phyloP scores from a whole-genome alignment of 129 eudicot genomes.

The Saussurea involucrata region DNA sequence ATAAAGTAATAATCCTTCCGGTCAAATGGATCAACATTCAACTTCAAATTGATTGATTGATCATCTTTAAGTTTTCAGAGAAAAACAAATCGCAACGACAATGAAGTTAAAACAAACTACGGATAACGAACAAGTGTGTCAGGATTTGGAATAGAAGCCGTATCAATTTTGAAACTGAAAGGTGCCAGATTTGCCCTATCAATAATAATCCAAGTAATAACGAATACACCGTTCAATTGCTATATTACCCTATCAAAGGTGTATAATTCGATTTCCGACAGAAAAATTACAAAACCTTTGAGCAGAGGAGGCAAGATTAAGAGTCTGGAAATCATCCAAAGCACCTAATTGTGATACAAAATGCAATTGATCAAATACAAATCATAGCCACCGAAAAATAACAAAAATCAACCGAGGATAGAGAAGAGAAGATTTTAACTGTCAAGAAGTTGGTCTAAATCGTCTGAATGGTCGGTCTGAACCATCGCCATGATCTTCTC shows the following conservation, averaged over 20 bases:
- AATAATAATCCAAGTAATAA: not conserved
- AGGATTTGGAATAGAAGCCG: not conserved
- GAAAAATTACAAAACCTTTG: conserved; percentile 46
- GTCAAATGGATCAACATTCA: not conserved
- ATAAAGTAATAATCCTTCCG: not conserved
- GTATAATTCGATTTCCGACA: not conserved
- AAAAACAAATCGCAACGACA: not conserved
- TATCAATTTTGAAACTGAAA: not conserved
- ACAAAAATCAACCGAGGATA: not conserved
- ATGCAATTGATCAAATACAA: not conserved
- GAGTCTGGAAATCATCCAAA: conserved; percentile 93
- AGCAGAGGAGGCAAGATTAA: conserved; percentile 65
- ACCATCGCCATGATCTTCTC: conserved; percentile 40
- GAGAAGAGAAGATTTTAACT: conserved; percentile 45
- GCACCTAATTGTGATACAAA: conserved; percentile 50
- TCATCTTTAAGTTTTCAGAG: not conserved
- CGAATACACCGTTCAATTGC: not conserved
- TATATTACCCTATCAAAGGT: not conserved
- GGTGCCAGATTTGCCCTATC: not conserved
- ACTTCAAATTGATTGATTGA: not conserved
- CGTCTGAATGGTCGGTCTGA: conserved; percentile 42
- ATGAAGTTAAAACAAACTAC: not conserved
- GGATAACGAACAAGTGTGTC: not conserved
- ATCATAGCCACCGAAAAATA: not conserved
- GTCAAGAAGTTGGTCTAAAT: conserved; percentile 92